phyloP scores from a whole-genome alignment of 2,329 filamentous ascomycete species.

The Truncatella angustata region DNA sequence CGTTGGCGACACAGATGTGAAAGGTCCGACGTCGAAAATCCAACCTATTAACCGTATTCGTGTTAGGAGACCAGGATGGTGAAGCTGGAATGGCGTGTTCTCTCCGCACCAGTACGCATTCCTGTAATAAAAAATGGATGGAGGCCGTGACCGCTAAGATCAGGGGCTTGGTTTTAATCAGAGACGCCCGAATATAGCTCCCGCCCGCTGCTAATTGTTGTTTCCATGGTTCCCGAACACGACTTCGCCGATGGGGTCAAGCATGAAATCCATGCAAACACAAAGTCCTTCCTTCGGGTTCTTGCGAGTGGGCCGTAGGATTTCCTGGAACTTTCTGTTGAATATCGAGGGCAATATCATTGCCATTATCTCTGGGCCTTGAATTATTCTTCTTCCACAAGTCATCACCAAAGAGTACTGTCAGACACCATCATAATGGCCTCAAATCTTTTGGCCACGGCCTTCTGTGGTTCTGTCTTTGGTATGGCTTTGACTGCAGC shows the following conservation, averaged over 20 bases:
- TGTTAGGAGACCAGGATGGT: neutral
- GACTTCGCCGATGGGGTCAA: neutral
- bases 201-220: neutral
- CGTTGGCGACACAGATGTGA: neutral
- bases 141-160: no score
- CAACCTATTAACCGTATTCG: neutral
- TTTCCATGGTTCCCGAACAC: neutral
- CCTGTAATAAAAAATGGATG: no score
- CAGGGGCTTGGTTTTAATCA: no score
- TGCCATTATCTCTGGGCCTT: neutral
- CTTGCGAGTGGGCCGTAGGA: no score
- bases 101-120: neutral
- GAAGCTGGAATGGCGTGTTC: neutral
- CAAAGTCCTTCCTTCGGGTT: neutral
- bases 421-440: neutral
- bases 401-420: no score
- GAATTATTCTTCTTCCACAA: no score
- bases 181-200: constrained; percentile 3
- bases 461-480: constrained; percentile 55
- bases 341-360: neutral
- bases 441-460: neutral
- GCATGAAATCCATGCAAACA: neutral
- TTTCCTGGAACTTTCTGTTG: no score
- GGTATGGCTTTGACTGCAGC: constrained; percentile 60
- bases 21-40: neutral